Evolutionary conservation across 768 basidiomycete species (phyloP).

Genomic region (Rubroboletus satanas): DNA sequence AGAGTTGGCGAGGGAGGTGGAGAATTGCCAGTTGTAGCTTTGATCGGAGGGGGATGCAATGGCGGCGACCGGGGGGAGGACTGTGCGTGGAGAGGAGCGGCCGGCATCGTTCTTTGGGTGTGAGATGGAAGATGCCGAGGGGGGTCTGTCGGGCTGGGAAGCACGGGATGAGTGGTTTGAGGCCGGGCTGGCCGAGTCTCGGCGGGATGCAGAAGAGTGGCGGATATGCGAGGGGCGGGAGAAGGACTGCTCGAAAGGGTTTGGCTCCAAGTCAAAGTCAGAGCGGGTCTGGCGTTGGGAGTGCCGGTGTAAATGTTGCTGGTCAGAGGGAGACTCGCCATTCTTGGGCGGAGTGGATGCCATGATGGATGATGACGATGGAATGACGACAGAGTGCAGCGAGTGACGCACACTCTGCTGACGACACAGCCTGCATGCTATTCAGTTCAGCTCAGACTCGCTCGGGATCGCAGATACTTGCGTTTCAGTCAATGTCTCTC

Average conservation of each 20-base stretch:
- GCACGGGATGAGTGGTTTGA: constrained; percentile 38
- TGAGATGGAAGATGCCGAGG: constrained; percentile 31
- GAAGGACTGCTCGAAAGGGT: constrained; percentile 96
- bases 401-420: too few relatives aligned
- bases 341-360: constrained; percentile 29
- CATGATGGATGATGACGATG: too few relatives aligned
- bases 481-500: constrained; percentile 14
- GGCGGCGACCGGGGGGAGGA: constrained; percentile 77
- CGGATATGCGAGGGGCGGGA: constrained; percentile 55
- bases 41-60: constrained; percentile 58
- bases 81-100: constrained; percentile 52
- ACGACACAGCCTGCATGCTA: constrained; percentile 21
- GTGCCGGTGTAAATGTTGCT: constrained; percentile 12
- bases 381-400: too few relatives aligned
- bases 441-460: constrained; percentile 17
- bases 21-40: constrained; percentile 58
- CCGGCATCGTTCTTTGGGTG: constrained; percentile 32
- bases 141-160: constrained; percentile 32
- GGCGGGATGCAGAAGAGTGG: constrained; percentile 35
- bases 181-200: constrained; percentile 30
- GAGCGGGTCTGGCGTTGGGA: constrained; percentile 47
- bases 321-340: constrained; percentile 33
- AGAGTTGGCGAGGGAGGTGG: constrained; percentile 62
- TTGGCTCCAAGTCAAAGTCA: constrained; percentile 78
- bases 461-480: constrained; percentile 22